These are phyloP conservation scores for Coemansia sp. DNA, from an alignment of 192 early-diverging fungal species.

Conservation along the genomic window DNA sequence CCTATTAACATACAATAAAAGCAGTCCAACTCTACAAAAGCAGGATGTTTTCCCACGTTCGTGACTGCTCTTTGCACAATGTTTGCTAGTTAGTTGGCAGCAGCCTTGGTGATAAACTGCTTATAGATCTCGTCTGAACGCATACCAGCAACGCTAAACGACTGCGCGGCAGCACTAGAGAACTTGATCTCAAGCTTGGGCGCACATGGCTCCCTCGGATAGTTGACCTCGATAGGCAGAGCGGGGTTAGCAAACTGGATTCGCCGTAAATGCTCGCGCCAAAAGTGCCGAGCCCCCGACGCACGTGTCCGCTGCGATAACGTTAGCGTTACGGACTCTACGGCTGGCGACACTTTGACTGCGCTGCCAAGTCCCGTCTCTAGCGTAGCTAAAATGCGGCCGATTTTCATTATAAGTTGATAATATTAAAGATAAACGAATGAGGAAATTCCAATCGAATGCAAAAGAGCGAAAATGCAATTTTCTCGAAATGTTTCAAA, in stretches of 20 bases:
- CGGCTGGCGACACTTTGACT: conserved; percentile 34
- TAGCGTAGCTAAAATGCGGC: conserved; percentile 35
- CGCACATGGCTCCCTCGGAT: conserved; percentile 47
- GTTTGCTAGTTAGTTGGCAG: neutral
- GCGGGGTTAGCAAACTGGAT: conserved; percentile 53
- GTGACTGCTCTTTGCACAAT: neutral
- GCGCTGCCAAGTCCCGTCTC: conserved; percentile 45
- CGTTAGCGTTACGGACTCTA: conserved; percentile 47
- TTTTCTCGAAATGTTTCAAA: neutral
- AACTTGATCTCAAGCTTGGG: conserved; percentile 52
- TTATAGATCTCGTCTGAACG: conserved; percentile 49
- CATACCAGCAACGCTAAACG: conserved; percentile 37
- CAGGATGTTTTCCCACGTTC: neutral
- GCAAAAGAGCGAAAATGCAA: neutral
- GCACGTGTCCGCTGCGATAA: conserved; percentile 54
- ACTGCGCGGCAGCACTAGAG: conserved; percentile 17
- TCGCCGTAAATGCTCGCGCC: conserved; percentile 52
- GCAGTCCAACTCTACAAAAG: neutral
- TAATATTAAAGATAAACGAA: neutral
- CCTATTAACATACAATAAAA: neutral
- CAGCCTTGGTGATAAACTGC: conserved; percentile 23
- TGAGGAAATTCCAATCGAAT: neutral
- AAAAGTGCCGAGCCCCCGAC: conserved; percentile 52
- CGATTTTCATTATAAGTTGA: conserved; percentile 38
- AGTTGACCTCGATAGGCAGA: conserved; percentile 47